A percentile compares a stretch with the other conserved stretches of the same genome.
Evolutionary conservation across 352 stramenopile genomes (phyloP).

Genomic region (Blastocystis sp.): DNA sequence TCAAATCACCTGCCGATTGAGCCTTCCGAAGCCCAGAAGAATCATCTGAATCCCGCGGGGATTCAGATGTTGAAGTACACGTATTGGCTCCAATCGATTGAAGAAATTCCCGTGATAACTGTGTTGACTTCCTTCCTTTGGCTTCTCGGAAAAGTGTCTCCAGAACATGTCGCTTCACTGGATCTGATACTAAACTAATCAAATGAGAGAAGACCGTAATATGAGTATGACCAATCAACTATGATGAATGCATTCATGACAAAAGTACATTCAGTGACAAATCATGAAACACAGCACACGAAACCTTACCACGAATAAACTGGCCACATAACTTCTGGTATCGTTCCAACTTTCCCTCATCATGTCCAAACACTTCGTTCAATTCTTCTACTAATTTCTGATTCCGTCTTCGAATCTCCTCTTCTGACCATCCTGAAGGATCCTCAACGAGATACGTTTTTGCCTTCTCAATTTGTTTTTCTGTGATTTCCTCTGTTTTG

Average conservation of each 20-base stretch:
- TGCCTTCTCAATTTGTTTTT: constrained; percentile 1
- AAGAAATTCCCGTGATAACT: not conserved
- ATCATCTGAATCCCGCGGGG: not conserved
- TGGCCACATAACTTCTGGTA: constrained; percentile 7
- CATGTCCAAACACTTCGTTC: not conserved
- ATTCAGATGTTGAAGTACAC: not conserved
- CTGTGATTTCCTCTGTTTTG: not conserved
- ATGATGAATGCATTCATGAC: not conserved
- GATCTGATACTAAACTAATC: constrained; percentile 17
- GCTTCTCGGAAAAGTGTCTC: constrained; percentile 52
- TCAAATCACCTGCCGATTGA: not conserved
- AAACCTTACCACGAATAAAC: not conserved
- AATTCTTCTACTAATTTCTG: not conserved
- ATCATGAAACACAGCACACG: constrained; percentile 10
- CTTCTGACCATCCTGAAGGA: constrained; percentile 8
- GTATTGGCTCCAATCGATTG: not conserved
- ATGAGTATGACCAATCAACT: constrained; percentile 4
- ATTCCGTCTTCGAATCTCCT: not conserved
- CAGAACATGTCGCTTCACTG: not conserved
- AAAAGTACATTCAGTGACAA: constrained; percentile 17
- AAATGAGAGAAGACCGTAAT: not conserved
- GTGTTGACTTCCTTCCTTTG: not conserved
- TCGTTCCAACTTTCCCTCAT: constrained; percentile 14
- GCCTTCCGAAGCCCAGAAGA: not conserved
- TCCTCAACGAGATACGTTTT: constrained; percentile 43